Conservation (phyloP, 306 rosid species). For the Sicyos baderoa region DNA sequence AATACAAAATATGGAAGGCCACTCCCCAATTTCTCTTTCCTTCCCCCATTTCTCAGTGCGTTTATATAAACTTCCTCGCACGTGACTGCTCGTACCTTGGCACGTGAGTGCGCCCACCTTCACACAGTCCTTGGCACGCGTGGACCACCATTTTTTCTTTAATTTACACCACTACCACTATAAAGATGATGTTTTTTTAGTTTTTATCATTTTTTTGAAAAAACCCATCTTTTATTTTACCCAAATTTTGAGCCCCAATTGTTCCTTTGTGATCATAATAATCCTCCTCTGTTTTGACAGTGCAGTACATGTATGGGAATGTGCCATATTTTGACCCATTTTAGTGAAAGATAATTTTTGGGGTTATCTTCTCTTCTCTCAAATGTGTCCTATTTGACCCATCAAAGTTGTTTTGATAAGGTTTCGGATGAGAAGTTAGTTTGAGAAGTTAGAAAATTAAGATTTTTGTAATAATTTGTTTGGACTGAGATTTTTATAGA, state of each 20-base stretch:
- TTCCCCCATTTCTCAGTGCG: conserved; percentile 14
- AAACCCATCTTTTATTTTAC: not conserved
- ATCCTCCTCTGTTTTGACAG: not conserved
- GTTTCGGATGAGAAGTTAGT: too few species aligned
- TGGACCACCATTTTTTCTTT: conserved; percentile 10
- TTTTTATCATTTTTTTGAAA: not conserved
- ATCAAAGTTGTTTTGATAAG: too few species aligned
- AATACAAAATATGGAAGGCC: conserved; percentile 26
- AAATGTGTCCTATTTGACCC: too few species aligned
- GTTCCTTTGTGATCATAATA: conserved; percentile 1
- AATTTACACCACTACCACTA: not conserved
- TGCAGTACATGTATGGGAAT: not conserved
- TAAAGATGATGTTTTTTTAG: not conserved
- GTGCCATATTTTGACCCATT: conserved; percentile 3
- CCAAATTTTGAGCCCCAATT: not conserved
- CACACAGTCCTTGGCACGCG: conserved; percentile 15
- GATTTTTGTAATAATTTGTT: too few species aligned
- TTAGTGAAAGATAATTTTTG: not conserved
- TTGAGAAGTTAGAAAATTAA: too few species aligned
- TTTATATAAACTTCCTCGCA: conserved; percentile 45
- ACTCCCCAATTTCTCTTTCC: conserved; percentile 8
- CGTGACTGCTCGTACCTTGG: conserved; percentile 36
- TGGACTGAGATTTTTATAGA: too few species aligned
- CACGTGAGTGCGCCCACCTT: conserved; percentile 31
- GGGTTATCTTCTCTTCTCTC: not conserved